Conservation (phyloP, 176 grass and related monocot genomes). For the Raddia distichophylla region DNA sequence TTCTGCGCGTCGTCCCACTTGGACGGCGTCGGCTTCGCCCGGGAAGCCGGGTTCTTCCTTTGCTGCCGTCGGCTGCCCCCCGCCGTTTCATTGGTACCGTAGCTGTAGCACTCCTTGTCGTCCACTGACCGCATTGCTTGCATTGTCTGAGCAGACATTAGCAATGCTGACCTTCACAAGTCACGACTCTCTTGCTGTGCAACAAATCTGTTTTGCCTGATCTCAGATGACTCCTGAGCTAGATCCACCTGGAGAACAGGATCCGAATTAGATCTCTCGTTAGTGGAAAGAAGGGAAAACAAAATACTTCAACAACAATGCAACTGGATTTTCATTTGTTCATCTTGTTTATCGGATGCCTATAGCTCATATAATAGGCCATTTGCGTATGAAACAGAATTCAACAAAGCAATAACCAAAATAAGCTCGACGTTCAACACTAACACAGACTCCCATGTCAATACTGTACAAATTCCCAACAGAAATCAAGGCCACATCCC, state of each 20-base stretch:
- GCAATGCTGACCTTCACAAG: not conserved
- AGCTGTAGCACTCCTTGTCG: slow-evolving; percentile 68
- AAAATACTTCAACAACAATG: not conserved
- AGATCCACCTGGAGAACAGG: slow-evolving; percentile 1
- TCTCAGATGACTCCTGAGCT: not conserved
- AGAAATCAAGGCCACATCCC: slow-evolving; percentile 11
- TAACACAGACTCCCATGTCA: slow-evolving; percentile 8
- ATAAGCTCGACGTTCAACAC: not conserved
- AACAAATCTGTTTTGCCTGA: not conserved
- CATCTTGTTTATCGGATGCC: not conserved
- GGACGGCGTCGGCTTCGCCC: slow-evolving; percentile 76
- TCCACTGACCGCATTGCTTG: slow-evolving; percentile 48
- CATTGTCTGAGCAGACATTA: not conserved
- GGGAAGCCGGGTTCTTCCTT: slow-evolving; percentile 47
- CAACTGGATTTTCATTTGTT: not conserved
- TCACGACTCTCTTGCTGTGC: not conserved
- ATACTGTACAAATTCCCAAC: not conserved
- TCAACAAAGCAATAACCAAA: not conserved
- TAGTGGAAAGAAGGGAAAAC: not conserved
- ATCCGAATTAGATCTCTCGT: too few relatives aligned
- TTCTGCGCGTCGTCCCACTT: slow-evolving; percentile 99
- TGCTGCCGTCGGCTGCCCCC: not conserved
- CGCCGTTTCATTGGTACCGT: slow-evolving; percentile 27
- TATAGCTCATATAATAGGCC: not conserved
- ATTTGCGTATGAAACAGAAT: not conserved